Evolutionary conservation across 768 basidiomycete genomes (phyloP), one percentile per base, ranked within the genome.

Genomic region (Suillus paluster): DNA sequence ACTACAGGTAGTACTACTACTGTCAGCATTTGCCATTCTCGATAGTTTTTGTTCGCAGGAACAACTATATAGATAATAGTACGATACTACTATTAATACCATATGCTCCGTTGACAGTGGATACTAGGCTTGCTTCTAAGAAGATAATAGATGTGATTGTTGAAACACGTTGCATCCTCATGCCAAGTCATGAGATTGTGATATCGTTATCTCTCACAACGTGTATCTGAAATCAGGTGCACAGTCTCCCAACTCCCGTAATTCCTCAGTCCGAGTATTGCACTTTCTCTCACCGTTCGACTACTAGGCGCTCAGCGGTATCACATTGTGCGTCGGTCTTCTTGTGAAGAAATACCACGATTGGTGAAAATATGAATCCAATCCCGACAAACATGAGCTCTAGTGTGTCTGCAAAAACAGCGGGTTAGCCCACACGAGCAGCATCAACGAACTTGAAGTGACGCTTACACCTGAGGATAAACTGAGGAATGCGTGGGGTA

Each of bases 351-450:
- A 86, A 39, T 6, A 84, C 79, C 12, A 81, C 76, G 27, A 83
- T 72, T 0, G 85, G 84, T 1, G 86, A 66, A 33, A 72, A 68
- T 7, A 89, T 77, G 66, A 89, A 75, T 0, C 89, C 88, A 36
- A 91, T 86, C 5, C 84, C 84, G 21, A 89, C 80, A 61, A 90
- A 88, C 86, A 87, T 87, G 25, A 90, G 75, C 71, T 88, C 87
- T 15, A 88, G 55, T 1, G 77, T 86, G 66, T 89, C 88, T 89
- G 50, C 38, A 50, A 49, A 15, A 21, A n/a, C 1, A 9, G 23
- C 5, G 5, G 9, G 9, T 54, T 6, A 54, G 21, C 15, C 25
- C 8, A 9, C 33, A 33, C 25, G 58, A 57, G 53, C 36, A 33
- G 15, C 1, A 6, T 10, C 23, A 15, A 5, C n/a, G 52, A 27